These are phyloP conservation scores for Ophiostoma tasmaniense DNA, from an alignment of 2,329 filamentous ascomycete genomes.

Conservation along the genomic window DNA sequence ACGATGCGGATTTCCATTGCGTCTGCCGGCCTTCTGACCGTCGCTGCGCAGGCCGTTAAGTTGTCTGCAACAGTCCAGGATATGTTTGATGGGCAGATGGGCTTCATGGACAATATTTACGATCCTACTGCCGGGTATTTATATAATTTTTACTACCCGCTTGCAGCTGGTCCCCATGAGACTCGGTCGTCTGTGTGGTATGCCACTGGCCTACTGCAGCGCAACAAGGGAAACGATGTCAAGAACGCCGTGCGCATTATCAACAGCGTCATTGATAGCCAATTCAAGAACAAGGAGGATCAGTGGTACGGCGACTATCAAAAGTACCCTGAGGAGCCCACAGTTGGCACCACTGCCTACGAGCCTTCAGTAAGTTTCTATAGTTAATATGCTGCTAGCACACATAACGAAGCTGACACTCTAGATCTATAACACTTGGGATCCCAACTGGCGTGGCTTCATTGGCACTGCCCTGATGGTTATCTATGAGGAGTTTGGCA, in stretches of 20 bases:
- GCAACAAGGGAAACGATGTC: slow-evolving; percentile 35
- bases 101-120: slow-evolving; percentile 47
- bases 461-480: slow-evolving; percentile 51
- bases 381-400: no score
- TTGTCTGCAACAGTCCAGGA: slow-evolving; percentile 21
- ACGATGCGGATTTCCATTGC: not conserved
- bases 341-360: slow-evolving; percentile 44
- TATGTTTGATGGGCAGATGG: slow-evolving; percentile 43
- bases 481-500: slow-evolving; percentile 48
- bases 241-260: slow-evolving; percentile 16
- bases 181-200: slow-evolving; percentile 53
- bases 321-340: slow-evolving; percentile 47
- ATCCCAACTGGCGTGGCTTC: slow-evolving; percentile 58
- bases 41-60: not conserved
- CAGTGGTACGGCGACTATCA: slow-evolving; percentile 49
- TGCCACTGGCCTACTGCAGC: slow-evolving; percentile 47
- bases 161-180: slow-evolving; percentile 47
- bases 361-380: not conserved
- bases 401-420: not conserved
- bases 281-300: slow-evolving; percentile 42
- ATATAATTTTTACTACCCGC: slow-evolving; percentile 36
- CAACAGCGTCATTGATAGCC: slow-evolving; percentile 42
- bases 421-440: slow-evolving; percentile 48
- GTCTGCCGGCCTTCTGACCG: not conserved
- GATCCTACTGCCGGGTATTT: slow-evolving; percentile 45